Percentiles rank a stretch among this genome's conserved stretches.
Evolutionary conservation across 192 early-diverging fungal genomes (phyloP).

Genomic region (Backusella liffmaniae): DNA sequence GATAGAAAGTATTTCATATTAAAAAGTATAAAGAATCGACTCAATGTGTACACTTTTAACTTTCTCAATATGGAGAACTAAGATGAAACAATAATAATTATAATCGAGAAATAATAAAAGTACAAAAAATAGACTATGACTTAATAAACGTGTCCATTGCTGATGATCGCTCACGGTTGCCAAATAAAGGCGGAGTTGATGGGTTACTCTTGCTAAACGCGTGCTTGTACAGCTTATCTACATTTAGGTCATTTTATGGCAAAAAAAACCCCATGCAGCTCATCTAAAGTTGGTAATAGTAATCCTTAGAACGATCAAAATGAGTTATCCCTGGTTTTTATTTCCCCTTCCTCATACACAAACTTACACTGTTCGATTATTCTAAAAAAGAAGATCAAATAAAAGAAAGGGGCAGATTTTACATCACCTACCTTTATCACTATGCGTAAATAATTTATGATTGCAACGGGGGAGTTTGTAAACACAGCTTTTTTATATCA

Average conservation of each 20-base stretch:
- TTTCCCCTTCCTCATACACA: not conserved
- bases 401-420: not conserved
- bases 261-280: not conserved
- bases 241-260: not conserved
- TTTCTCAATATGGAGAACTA: not conserved
- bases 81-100: not conserved
- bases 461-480: not conserved
- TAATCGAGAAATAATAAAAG: not conserved
- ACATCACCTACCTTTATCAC: not conserved
- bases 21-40: not conserved
- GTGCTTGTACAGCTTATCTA: constrained; percentile 7
- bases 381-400: not conserved
- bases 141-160: not conserved
- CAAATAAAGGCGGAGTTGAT: constrained; percentile 1
- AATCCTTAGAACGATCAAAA: not conserved
- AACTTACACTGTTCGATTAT: not conserved
- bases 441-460: not conserved
- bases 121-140: not conserved
- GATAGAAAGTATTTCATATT: not conserved
- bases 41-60: not conserved
- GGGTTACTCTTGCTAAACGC: constrained; percentile 1
- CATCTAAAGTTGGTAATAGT: not conserved
- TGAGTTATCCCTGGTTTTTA: not conserved
- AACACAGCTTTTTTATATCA: not conserved
- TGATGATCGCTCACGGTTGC: not conserved